Percentiles rank a stretch among this genome's conserved stretches.
Conservation (phyloP, 352 stramenopile genomes). For the Phytophthora syringae region DNA sequence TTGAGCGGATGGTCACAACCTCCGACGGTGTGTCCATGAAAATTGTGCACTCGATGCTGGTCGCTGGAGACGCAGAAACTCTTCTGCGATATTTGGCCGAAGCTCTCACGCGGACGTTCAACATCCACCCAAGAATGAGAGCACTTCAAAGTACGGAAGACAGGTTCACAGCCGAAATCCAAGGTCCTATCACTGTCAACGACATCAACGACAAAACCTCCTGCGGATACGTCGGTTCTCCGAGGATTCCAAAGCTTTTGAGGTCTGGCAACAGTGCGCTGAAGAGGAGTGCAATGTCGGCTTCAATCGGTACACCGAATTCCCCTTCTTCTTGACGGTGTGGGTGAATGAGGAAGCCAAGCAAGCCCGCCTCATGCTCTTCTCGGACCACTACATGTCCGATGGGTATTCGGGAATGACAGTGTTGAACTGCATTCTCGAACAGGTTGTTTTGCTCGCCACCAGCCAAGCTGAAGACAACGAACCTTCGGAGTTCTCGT, state of each 20-base stretch:
- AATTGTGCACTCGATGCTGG: constrained; percentile 41
- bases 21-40: constrained; percentile 32
- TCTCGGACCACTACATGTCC: too few species aligned
- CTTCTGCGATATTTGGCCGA: constrained; percentile 31
- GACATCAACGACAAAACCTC: constrained; percentile 23
- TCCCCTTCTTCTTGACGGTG: constrained; percentile 42
- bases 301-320: constrained; percentile 45
- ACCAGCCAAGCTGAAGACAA: not conserved
- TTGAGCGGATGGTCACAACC: constrained; percentile 41
- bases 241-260: not conserved
- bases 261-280: constrained; percentile 29
- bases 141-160: constrained; percentile 31
- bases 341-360: constrained; percentile 28
- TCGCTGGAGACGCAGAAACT: too few species aligned
- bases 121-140: constrained; percentile 53
- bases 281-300: constrained; percentile 31
- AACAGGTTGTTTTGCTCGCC: constrained; percentile 24
- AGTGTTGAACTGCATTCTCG: too few species aligned
- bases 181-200: constrained; percentile 23
- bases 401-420: too few species aligned
- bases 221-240: constrained; percentile 20
- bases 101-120: constrained; percentile 46
- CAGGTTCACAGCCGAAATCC: constrained; percentile 41
- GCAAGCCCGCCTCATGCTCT: constrained; percentile 40
- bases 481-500: constrained; percentile 5